phyloP scores from a whole-genome alignment of 2,329 filamentous ascomycete species.

The Beauveria rudraprayagi region DNA sequence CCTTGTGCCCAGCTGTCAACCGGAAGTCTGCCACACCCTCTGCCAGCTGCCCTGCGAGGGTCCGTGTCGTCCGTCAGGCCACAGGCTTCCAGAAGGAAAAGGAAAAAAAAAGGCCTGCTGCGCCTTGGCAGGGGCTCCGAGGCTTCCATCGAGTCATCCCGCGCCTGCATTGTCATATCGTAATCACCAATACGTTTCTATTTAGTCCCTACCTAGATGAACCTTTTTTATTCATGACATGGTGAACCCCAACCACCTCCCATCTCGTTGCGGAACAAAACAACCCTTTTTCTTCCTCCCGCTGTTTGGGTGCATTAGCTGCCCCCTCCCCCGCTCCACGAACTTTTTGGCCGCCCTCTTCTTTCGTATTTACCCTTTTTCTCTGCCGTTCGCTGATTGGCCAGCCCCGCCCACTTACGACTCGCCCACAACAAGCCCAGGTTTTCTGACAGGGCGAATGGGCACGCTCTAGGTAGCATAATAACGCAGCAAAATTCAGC shows the following conservation, averaged over 20 bases:
- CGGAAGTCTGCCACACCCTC: not conserved
- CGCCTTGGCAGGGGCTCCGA: not conserved
- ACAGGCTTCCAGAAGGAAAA: not conserved
- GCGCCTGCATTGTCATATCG: not conserved
- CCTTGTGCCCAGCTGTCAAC: not conserved
- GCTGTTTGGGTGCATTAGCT: not conserved
- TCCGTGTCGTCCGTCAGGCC: not conserved
- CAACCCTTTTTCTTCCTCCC: not conserved
- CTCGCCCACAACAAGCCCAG: not conserved
- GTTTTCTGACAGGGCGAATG: too few relatives aligned
- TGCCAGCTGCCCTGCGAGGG: not conserved
- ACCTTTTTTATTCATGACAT: not conserved
- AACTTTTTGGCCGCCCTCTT: not conserved
- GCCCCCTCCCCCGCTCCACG: not conserved
- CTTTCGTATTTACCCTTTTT: not conserved
- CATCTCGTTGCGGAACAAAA: not conserved
- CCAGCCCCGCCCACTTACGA: not conserved
- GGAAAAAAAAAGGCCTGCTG: not conserved
- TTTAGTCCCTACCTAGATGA: not conserved
- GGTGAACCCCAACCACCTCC: not conserved
- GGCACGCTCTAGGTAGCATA: too few relatives aligned
- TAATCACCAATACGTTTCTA: not conserved
- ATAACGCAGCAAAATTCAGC: too few relatives aligned
- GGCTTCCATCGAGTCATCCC: not conserved
- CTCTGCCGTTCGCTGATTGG: not conserved